Conservation (phyloP, 2,329 filamentous ascomycete genomes). For the Bipolaris oryzae region DNA sequence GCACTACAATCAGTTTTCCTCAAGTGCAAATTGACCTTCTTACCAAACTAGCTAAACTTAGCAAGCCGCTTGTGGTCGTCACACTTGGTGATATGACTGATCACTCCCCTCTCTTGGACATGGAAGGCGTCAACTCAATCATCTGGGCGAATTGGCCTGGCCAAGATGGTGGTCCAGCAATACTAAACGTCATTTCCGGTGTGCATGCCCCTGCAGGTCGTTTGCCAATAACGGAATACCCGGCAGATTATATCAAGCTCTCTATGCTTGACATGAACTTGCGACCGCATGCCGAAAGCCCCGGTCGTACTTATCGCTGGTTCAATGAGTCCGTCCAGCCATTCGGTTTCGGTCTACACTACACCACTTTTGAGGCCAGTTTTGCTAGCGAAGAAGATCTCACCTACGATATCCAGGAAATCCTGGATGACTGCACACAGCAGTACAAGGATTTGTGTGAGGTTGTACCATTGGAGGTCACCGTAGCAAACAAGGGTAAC, state of each 20-base stretch:
- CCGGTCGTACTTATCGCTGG: slow-evolving; percentile 66
- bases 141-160: slow-evolving; percentile 67
- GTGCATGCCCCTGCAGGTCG: slow-evolving; percentile 59
- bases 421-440: slow-evolving; percentile 46
- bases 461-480: slow-evolving; percentile 45
- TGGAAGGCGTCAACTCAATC: slow-evolving; percentile 58
- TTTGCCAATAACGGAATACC: slow-evolving; percentile 63
- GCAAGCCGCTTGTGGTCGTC: slow-evolving; percentile 60
- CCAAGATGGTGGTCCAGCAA: slow-evolving; percentile 62
- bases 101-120: slow-evolving; percentile 55
- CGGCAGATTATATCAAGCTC: slow-evolving; percentile 57
- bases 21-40: slow-evolving; percentile 60
- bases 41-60: slow-evolving; percentile 51
- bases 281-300: slow-evolving; percentile 53
- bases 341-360: slow-evolving; percentile 64
- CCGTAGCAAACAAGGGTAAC: slow-evolving; percentile 57
- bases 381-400: not conserved
- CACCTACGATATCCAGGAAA: slow-evolving; percentile 43
- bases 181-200: slow-evolving; percentile 62
- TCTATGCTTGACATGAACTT: slow-evolving; percentile 64
- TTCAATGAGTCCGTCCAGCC: slow-evolving; percentile 59
- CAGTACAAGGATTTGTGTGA: slow-evolving; percentile 44
- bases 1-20: slow-evolving; percentile 59
- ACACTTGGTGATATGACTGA: slow-evolving; percentile 62
- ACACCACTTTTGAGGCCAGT: slow-evolving; percentile 58